A percentile compares a stretch with the other conserved stretches of the same genome.
Evolutionary conservation across 352 stramenopile species (phyloP).

Genomic region (Phytophthora fragariaefolia): DNA sequence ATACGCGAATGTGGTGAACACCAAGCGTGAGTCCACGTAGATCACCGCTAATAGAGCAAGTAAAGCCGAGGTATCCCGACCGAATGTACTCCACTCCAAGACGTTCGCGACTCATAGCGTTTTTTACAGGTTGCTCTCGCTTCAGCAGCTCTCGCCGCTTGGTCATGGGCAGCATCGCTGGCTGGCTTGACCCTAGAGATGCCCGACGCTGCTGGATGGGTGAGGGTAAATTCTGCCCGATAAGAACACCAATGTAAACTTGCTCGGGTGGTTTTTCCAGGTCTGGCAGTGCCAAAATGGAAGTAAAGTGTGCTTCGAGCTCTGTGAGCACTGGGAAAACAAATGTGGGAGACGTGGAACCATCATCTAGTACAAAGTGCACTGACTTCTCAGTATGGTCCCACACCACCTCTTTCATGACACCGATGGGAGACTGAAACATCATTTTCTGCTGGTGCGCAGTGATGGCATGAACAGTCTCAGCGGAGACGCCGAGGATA

Average conservation of each 20-base stretch:
- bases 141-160: conserved; percentile 59
- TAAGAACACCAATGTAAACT: conserved; percentile 71
- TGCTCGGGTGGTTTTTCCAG: conserved; percentile 48
- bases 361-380: conserved; percentile 50
- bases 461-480: conserved; percentile 47
- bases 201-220: conserved; percentile 69
- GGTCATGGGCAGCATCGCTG: conserved; percentile 36
- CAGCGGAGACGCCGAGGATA: conserved; percentile 46
- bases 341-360: conserved; percentile 41
- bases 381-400: conserved; percentile 70
- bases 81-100: conserved; percentile 67
- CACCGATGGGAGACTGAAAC: conserved; percentile 46
- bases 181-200: conserved; percentile 15
- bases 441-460: conserved; percentile 45
- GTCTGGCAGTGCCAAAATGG: conserved; percentile 35
- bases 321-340: conserved; percentile 51
- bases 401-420: conserved; percentile 73
- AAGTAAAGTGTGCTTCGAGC: conserved; percentile 54
- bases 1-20: conserved; percentile 56
- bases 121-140: conserved; percentile 61
- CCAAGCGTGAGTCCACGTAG: conserved; percentile 62
- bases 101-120: conserved; percentile 46
- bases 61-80: conserved; percentile 55
- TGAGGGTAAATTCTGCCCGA: conserved; percentile 62
- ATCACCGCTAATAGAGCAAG: conserved; percentile 66